Base-by-base conservation (phyloP, 805 yeast species). In the Monosporozyma yasuniensis region DNA sequence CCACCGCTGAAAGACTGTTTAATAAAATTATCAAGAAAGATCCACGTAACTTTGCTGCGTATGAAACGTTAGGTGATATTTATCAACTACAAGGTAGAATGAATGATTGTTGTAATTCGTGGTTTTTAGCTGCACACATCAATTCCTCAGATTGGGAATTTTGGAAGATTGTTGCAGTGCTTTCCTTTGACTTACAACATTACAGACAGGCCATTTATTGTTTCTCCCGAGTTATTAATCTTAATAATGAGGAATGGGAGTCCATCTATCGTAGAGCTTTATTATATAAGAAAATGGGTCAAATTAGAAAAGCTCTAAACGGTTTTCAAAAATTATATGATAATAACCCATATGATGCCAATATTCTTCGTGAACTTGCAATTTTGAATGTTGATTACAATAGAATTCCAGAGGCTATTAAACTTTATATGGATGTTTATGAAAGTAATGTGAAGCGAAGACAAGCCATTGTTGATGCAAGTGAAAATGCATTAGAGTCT, bases 41-140 rank as follows among this genome's bases (percentile, higher is more conserved):
- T 61, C 83, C 87, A 12, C 78, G 78, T 55, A 84, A 86, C 62
- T 83, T 79, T 64, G 80, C 85, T 43, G 96, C 96, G 0, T 90
- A 90, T 71, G 83, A 85, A 59, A 85, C 95, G 0, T 68, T 89
- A 43, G 97, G 96, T 44, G 96, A 87, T 60, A 85, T 91, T 44
- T 83, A 85, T 55, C 75, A 79, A 50, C 70, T 77, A 47, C 83
- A 80, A 52, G 90, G 88, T 1, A 72, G 80, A 44, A 66, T 76
- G 46, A 79, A 82, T 55, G 84, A 85, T 60, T 79, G 95, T 63
- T 81, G 95, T 63, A 80, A 81, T 60, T 77, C 84, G 45, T 80
- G 96, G 96, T 70, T 85, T 57, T 59, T 86, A 48, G 93, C 95
- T 27, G 90, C 96, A 0, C 85, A 81, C 61, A 69, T 85, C 12